phyloP scores from a whole-genome alignment of 805 yeast species.

The Candida chauliodis region DNA sequence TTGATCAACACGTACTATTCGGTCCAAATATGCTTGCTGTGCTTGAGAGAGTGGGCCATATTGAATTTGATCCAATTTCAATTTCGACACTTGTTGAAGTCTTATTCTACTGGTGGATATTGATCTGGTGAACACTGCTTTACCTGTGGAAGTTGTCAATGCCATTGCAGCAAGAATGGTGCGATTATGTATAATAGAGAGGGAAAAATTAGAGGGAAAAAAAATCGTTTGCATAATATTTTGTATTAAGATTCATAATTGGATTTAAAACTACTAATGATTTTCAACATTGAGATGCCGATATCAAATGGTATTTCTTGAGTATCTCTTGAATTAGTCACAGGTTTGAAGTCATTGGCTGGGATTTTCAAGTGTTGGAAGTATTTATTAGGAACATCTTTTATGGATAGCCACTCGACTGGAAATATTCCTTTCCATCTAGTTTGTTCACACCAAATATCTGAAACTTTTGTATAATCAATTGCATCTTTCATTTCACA shows the following conservation, averaged over 20 bases:
- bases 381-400: slow-evolving; percentile 47
- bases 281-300: slow-evolving; percentile 45
- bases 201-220: background rate
- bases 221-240: background rate
- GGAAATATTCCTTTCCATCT: slow-evolving; percentile 53
- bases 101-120: background rate
- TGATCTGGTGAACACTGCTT: too few relatives aligned
- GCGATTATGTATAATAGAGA: background rate
- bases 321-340: slow-evolving; percentile 59
- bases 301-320: slow-evolving; percentile 52
- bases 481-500: slow-evolving; percentile 47
- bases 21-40: slow-evolving; percentile 66
- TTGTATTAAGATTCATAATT: slow-evolving; percentile 8
- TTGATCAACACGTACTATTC: slow-evolving; percentile 88
- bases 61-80: slow-evolving; percentile 2
- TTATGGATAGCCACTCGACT: slow-evolving; percentile 50
- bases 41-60: slow-evolving; percentile 45
- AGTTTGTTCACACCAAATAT: slow-evolving; percentile 45
- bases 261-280: slow-evolving; percentile 30
- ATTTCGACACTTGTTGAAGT: background rate
- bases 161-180: too few relatives aligned
- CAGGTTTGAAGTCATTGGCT: slow-evolving; percentile 46
- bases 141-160: too few relatives aligned
- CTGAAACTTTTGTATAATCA: slow-evolving; percentile 34
- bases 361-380: slow-evolving; percentile 45